A percentile compares a stretch with the other conserved stretches of the same genome.
Conservation (phyloP, 257 asterid species). For the Phtheirospermum japonicum region DNA sequence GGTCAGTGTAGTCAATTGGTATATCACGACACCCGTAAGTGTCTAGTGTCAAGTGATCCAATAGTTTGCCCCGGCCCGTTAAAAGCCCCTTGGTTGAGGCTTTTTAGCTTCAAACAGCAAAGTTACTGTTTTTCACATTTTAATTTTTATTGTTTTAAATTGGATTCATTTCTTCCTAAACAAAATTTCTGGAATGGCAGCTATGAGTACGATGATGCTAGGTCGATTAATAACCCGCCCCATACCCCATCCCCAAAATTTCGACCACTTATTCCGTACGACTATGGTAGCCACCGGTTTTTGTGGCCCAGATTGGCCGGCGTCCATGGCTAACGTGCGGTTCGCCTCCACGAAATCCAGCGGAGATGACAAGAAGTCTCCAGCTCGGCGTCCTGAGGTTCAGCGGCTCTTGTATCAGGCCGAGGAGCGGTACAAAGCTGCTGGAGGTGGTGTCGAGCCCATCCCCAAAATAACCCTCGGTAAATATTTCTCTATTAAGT, state of each 20-base stretch:
- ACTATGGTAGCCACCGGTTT: constrained; percentile 19
- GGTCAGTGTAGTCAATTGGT: too few relatives aligned
- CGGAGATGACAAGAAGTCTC: constrained; percentile 52
- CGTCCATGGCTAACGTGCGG: constrained; percentile 26
- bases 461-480: constrained; percentile 75
- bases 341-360: constrained; percentile 50
- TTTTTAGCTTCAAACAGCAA: not conserved
- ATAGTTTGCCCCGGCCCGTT: not conserved
- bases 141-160: not conserved
- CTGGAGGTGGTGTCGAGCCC: constrained; percentile 59
- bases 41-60: too few relatives aligned
- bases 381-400: constrained; percentile 66
- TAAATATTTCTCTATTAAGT: constrained; percentile 28
- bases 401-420: constrained; percentile 72
- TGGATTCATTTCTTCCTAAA: not conserved
- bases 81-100: too few relatives aligned
- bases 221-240: constrained; percentile 37
- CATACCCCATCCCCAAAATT: constrained; percentile 22
- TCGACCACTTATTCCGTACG: constrained; percentile 27
- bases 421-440: constrained; percentile 67
- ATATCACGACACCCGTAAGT: too few relatives aligned
- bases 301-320: constrained; percentile 10
- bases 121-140: not conserved
- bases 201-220: constrained; percentile 31
- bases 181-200: constrained; percentile 22